Base-by-base conservation (phyloP, 2,329 filamentous ascomycete species). In the Chaetomium globosum region DNA sequence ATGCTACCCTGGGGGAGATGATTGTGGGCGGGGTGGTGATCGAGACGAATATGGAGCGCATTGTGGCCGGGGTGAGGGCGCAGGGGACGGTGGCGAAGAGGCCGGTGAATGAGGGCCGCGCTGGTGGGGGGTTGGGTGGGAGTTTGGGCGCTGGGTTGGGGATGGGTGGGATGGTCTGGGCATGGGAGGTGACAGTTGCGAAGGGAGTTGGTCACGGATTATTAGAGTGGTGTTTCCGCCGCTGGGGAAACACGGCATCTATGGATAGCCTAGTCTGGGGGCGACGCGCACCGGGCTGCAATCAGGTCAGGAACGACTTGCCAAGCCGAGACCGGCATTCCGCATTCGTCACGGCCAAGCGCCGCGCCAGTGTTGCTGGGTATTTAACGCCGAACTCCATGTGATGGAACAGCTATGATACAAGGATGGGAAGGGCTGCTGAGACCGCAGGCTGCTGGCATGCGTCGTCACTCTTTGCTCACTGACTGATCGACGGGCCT, bases 1-100 rank as follows among this genome's bases (percentile, higher is more conserved):
- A 99, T 81, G 91, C 94, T 9, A 88, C 93, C 19, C 81, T 98
- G 10, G 89, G 88, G 65, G 94, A 98, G 82, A 96, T 98, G 92
- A 90, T 98, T 64, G 91, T 97, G 19, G 94, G 94, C 16, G 94
- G 94, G 0, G 92, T 97, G 16, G 94, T 98, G 19, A 88, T 98
- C 28, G 94, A 98, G 80, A 97, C 94, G 36, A 92, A 89, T 72
- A 79, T 96, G 67, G 93, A 97, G 65, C 89, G 89, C 76, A 95
- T 98, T 62, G 91, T 97, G 4, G 85, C 91, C 39, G 93, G 92
- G 0, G 94, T 98, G 5, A 88, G 82, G 64, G 85, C 87, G 9
- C 90, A 93, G 74, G 91, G 91, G 21, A 87, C 87, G 39, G 89
- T 94, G 12, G 89, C 90, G 8, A 93, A 93, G 80, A 80, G 91